phyloP scores from a whole-genome alignment of 352 stramenopile genomes.

The Hyaloperonospora arabidopsidis region DNA sequence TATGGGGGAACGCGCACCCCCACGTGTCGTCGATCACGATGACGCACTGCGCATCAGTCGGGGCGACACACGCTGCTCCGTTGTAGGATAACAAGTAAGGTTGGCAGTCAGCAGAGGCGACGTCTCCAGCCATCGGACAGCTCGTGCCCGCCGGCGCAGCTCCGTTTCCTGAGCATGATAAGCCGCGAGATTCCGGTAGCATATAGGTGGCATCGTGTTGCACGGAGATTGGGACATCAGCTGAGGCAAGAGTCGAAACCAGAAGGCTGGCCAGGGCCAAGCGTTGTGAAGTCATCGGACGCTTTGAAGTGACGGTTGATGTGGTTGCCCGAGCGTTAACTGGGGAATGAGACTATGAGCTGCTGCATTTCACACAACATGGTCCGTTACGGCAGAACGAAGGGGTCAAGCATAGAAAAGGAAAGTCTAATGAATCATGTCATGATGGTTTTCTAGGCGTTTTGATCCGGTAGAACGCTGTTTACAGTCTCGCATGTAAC shows the following conservation, averaged over 20 bases:
- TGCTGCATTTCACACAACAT: no score
- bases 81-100: constrained; percentile 20
- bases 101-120: constrained; percentile 16
- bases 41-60: constrained; percentile 16
- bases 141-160: constrained; percentile 1
- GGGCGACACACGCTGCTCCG: constrained; percentile 17
- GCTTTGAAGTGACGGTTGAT: constrained; percentile 8
- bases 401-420: no score
- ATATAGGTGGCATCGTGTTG: constrained; percentile 21
- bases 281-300: constrained; percentile 10
- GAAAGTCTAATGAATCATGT: no score
- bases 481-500: no score
- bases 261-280: constrained; percentile 13
- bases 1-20: constrained; percentile 17
- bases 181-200: constrained; percentile 16
- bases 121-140: constrained; percentile 18
- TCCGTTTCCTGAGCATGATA: constrained; percentile 16
- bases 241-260: constrained; percentile 3
- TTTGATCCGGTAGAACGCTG: no score
- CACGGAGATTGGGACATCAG: constrained; percentile 16
- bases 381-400: no score
- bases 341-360: constrained; percentile 10
- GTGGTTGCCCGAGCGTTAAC: constrained; percentile 11
- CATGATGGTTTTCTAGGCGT: no score
- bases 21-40: constrained; percentile 6